phyloP scores from a whole-genome alignment of 805 yeast species.

The Saccharomycopsis selenospora region DNA sequence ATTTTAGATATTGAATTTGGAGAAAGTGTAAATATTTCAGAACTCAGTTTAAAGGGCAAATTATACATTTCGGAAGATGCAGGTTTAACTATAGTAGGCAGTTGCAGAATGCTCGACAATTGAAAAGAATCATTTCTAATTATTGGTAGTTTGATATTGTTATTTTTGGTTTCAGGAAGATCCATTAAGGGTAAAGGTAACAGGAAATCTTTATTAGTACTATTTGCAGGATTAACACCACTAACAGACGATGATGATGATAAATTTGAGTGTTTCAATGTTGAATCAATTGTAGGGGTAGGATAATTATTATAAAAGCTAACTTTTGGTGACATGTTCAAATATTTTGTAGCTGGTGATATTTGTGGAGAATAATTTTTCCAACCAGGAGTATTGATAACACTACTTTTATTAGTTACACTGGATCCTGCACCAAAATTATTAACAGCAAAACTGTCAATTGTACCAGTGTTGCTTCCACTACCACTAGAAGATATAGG shows the following conservation, averaged over 20 bases:
- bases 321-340: conserved; percentile 12
- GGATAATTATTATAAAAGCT: background rate
- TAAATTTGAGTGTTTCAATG: conserved; percentile 21
- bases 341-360: conserved; percentile 16
- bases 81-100: too few species aligned
- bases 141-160: background rate
- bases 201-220: conserved; percentile 11
- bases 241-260: background rate
- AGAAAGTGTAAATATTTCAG: conserved; percentile 15
- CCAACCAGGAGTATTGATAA: conserved; percentile 8
- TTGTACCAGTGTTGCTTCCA: background rate
- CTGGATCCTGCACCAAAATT: background rate
- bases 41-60: conserved; percentile 2
- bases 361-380: conserved; percentile 13
- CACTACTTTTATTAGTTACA: background rate
- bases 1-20: conserved; percentile 14
- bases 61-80: conserved; percentile 2
- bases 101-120: background rate
- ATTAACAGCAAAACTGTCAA: too few species aligned
- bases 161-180: conserved; percentile 4
- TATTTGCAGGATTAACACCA: conserved; percentile 22
- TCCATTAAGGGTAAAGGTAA: conserved; percentile 20
- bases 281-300: background rate
- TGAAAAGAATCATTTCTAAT: background rate
- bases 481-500: background rate